phyloP scores from a whole-genome alignment of 805 yeast species.

The Yarrowia keelungensis region DNA sequence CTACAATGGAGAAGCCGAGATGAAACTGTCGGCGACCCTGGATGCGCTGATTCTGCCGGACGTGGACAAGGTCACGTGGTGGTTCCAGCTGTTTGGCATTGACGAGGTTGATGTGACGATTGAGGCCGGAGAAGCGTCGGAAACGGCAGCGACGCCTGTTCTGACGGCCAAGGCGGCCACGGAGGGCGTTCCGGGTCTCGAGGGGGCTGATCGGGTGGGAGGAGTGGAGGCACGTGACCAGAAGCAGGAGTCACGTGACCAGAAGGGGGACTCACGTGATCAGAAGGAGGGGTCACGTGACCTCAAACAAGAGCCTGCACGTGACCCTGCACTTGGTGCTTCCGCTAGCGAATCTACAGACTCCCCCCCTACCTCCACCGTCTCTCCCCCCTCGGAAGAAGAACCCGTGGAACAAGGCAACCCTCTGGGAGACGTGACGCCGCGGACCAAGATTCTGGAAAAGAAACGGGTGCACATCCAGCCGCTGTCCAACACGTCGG shows the following conservation, averaged over 20 bases:
- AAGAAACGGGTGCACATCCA: constrained; percentile 27
- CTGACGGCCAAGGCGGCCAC: constrained; percentile 11
- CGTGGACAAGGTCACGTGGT: constrained; percentile 73
- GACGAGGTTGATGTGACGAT: constrained; percentile 6
- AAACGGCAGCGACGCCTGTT: constrained; percentile 6
- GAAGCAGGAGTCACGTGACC: neutral
- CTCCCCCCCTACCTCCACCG: constrained; percentile 3
- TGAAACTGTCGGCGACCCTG: constrained; percentile 45
- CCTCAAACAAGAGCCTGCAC: too few relatives aligned
- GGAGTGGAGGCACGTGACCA: neutral
- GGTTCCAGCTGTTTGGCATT: constrained; percentile 82
- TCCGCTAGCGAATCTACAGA: neutral
- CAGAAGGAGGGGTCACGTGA: too few relatives aligned
- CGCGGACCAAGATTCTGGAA: constrained; percentile 11
- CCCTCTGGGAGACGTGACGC: constrained; percentile 24
- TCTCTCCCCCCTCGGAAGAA: constrained; percentile 15
- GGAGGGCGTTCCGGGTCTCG: neutral
- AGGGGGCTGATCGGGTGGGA: neutral
- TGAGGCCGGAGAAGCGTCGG: neutral
- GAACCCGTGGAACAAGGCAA: constrained; percentile 24
- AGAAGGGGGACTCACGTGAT: too few relatives aligned
- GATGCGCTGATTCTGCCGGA: constrained; percentile 64
- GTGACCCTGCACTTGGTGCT: too few relatives aligned
- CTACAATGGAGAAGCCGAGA: constrained; percentile 50
- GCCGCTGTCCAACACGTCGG: constrained; percentile 37